These are phyloP conservation scores for Chaetomium strumarium DNA, from an alignment of 2,329 filamentous ascomycete species.

Conservation along the genomic window DNA sequence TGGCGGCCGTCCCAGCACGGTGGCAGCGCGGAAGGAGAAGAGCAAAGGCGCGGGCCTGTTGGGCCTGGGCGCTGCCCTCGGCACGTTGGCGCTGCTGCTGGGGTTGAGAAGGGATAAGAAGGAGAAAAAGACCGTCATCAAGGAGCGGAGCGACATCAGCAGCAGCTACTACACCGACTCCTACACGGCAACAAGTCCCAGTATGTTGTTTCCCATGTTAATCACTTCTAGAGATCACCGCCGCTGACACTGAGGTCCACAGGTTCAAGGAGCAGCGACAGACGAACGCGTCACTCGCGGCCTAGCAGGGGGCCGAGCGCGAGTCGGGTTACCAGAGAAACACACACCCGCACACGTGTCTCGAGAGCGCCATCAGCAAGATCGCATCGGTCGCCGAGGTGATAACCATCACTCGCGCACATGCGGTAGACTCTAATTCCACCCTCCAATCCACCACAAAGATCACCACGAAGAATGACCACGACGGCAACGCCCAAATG, in stretches of 20 bases:
- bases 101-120: slow-evolving; percentile 48
- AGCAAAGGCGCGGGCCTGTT: slow-evolving; percentile 46
- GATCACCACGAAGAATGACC: background rate
- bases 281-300: slow-evolving; percentile 24
- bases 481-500: background rate
- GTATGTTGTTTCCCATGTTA: slow-evolving; percentile 38
- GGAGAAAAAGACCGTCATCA: slow-evolving; percentile 36
- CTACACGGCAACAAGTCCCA: slow-evolving; percentile 46
- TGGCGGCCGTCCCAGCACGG: slow-evolving; percentile 39
- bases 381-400: slow-evolving; percentile 18
- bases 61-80: slow-evolving; percentile 45
- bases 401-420: background rate
- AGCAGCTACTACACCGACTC: slow-evolving; percentile 51
- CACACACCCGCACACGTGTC: slow-evolving; percentile 24
- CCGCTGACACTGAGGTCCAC: slow-evolving; percentile 18
- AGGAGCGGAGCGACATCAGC: slow-evolving; percentile 40
- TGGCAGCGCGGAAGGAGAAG: slow-evolving; percentile 44
- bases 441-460: background rate
- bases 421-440: background rate
- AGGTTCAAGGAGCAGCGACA: slow-evolving; percentile 36
- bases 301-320: slow-evolving; percentile 23
- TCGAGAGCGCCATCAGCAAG: slow-evolving; percentile 23
- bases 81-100: slow-evolving; percentile 48
- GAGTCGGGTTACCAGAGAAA: slow-evolving; percentile 26
- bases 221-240: background rate